These are phyloP conservation scores for Miscanthus sacchariflorus DNA, from an alignment of 202 grass and related monocot genomes.

Conservation along the genomic window DNA sequence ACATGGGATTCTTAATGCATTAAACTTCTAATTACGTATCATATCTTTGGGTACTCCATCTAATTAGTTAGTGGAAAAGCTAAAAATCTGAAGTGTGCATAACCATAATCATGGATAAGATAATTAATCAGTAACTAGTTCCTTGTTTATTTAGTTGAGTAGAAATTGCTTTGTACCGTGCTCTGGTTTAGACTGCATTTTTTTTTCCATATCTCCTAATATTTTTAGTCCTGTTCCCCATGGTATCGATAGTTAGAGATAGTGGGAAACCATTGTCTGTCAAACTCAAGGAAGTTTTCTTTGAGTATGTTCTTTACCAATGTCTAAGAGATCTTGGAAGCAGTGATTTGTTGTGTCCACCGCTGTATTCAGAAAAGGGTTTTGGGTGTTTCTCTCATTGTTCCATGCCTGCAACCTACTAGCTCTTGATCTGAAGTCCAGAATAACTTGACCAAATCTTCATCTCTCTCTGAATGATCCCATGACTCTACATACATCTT, in stretches of 20 bases:
- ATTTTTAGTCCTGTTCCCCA: background rate
- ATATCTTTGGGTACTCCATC: background rate
- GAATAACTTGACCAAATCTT: background rate
- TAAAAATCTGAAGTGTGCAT: slow-evolving; percentile 5
- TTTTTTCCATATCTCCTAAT: background rate
- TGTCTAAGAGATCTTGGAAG: slow-evolving; percentile 10
- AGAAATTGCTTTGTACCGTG: background rate
- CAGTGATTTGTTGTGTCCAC: background rate
- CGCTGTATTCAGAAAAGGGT: background rate
- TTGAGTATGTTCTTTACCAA: background rate
- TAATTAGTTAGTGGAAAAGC: background rate
- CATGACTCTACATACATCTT: background rate
- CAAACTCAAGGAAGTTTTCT: background rate
- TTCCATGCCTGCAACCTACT: background rate
- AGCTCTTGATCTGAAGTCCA: background rate
- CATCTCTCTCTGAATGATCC: background rate
- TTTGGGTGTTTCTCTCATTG: background rate
- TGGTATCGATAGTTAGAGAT: slow-evolving; percentile 1
- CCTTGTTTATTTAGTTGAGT: slow-evolving; percentile 10
- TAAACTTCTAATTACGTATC: background rate
- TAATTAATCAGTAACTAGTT: background rate
- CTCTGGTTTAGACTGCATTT: background rate
- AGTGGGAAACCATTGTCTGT: background rate
- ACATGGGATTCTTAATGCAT: slow-evolving; percentile 2
- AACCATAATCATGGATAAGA: background rate